These are phyloP conservation scores for Orbilia brochopaga DNA, from an alignment of 2,329 filamentous ascomycete genomes.

Conservation along the genomic window DNA sequence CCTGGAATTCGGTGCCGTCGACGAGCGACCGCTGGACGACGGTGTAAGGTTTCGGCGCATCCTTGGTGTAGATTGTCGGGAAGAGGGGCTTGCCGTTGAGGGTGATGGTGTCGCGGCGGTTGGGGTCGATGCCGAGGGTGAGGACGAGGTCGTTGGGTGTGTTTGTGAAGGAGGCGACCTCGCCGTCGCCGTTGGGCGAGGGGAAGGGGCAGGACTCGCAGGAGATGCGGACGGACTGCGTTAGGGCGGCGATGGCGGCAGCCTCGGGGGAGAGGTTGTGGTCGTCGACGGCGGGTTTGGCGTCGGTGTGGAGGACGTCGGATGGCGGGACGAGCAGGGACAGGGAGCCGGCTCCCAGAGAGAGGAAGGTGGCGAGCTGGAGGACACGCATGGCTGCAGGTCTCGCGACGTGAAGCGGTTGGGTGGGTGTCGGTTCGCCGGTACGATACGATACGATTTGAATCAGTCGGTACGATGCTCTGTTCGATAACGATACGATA, in stretches of 20 bases:
- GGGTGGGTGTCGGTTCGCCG: not conserved
- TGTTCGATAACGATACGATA: not conserved
- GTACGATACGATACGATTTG: not conserved
- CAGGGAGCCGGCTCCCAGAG: conserved; percentile 50
- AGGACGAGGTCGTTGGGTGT: conserved; percentile 33
- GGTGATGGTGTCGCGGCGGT: conserved; percentile 32
- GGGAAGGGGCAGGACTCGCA: conserved; percentile 48
- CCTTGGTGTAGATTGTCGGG: conserved; percentile 33
- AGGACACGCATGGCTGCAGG: conserved; percentile 34
- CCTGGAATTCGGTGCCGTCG: conserved; percentile 26
- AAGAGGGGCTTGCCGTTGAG: conserved; percentile 38
- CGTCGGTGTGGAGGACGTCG: conserved; percentile 27
- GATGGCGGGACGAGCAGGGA: conserved; percentile 42
- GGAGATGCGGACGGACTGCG: conserved; percentile 26
- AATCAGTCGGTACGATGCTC: not conserved
- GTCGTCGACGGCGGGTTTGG: conserved; percentile 22
- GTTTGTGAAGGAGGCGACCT: conserved; percentile 14
- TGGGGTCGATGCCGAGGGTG: conserved; percentile 31
- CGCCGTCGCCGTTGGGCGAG: conserved; percentile 6
- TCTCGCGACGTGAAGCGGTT: no score
- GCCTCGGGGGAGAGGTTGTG: conserved; percentile 38
- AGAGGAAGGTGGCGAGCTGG: conserved; percentile 38
- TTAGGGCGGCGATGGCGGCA: conserved; percentile 30
- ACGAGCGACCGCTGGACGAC: conserved; percentile 32
- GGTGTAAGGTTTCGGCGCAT: conserved; percentile 17